Evolutionary conservation across 305 asterid genomes (phyloP).

Genomic region (Ajuga reptans): DNA sequence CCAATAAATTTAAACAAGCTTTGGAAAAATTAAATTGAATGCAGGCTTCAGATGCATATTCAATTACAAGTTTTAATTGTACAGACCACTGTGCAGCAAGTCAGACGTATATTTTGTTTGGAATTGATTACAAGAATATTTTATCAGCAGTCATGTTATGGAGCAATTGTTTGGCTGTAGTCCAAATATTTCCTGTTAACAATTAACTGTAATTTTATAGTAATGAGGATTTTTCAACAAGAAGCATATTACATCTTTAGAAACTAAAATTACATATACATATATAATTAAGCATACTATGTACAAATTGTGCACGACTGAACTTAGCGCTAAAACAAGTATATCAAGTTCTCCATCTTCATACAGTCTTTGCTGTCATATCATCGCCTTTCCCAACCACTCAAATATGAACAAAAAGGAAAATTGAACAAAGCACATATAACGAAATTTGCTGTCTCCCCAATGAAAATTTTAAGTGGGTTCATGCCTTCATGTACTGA

Average conservation of each 20-base stretch:
- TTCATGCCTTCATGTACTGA: background rate
- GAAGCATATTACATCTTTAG: conserved; percentile 1
- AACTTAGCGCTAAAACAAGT: background rate
- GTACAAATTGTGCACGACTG: background rate
- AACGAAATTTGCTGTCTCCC: background rate
- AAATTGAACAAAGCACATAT: background rate
- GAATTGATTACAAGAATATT: background rate
- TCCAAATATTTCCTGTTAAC: background rate
- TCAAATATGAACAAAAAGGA: background rate
- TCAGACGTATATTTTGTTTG: background rate
- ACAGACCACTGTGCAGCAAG: background rate
- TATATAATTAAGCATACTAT: background rate
- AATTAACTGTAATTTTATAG: background rate
- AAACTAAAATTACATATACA: background rate
- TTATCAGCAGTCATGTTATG: background rate
- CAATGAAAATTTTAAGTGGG: background rate
- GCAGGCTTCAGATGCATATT: background rate
- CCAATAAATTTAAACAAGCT: conserved; percentile 18
- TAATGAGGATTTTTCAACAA: background rate
- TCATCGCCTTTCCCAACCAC: background rate
- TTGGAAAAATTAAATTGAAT: background rate
- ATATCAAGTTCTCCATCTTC: background rate
- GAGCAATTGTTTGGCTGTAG: background rate
- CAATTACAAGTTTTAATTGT: background rate
- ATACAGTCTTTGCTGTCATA: background rate